These are phyloP conservation scores for Styphnolobium japonicum DNA, from an alignment of 306 rosid genomes.

Conservation along the genomic window DNA sequence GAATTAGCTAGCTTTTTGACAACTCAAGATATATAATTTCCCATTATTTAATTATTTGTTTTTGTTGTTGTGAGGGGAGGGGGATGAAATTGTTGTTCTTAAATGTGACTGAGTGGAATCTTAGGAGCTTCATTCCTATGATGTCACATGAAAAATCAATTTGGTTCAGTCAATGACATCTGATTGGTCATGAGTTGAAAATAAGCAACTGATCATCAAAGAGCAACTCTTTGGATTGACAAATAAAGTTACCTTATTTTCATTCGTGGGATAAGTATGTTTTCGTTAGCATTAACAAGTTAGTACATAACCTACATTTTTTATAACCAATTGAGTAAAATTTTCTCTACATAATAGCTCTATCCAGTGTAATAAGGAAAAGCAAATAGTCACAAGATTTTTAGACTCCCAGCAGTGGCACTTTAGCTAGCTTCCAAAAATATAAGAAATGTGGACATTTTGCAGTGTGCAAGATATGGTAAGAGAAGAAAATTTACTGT, in stretches of 20 bases:
- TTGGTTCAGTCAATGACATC: not conserved
- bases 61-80: not conserved
- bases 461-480: not conserved
- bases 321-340: not conserved
- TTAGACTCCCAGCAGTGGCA: not conserved
- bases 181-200: not conserved
- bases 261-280: not conserved
- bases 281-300: not conserved
- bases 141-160: not conserved
- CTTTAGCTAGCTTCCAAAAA: not conserved
- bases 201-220: not conserved
- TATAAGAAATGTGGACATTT: not conserved
- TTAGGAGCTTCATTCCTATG: not conserved
- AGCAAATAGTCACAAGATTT: not conserved
- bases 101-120: not conserved
- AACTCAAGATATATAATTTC: no score
- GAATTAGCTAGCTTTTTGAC: conserved; percentile 9
- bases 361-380: not conserved
- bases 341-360: not conserved
- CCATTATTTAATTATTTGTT: not conserved
- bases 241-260: not conserved
- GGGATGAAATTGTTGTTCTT: not conserved
- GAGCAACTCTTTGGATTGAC: not conserved
- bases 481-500: not conserved
- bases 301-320: not conserved